phyloP scores from a whole-genome alignment of 352 stramenopile species.

The Pythium graminicola region DNA sequence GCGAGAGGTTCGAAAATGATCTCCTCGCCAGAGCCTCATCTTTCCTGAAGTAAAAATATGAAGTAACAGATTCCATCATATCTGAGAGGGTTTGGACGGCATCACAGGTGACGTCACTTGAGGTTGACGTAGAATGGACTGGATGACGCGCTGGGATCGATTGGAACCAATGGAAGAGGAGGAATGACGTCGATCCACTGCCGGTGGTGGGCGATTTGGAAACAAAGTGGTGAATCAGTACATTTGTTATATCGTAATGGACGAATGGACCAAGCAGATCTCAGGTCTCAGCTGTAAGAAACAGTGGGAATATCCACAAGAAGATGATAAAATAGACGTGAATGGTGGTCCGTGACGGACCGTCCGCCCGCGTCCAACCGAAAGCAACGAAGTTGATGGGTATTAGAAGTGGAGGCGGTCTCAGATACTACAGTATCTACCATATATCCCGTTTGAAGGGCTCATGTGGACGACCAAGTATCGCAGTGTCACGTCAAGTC shows the following conservation, averaged over 20 bases:
- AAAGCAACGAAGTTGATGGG: no score
- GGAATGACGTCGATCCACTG: background rate
- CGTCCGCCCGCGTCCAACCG: no score
- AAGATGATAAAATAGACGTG: no score
- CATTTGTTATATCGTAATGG: background rate
- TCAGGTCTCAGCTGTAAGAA: conserved; percentile 3
- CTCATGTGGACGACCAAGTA: no score
- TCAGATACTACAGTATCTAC: no score
- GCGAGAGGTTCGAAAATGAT: conserved; percentile 18
- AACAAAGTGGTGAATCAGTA: no score
- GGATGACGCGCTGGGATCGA: conserved; percentile 9
- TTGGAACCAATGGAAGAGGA: conserved; percentile 5
- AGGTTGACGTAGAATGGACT: background rate
- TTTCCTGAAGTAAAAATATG: conserved; percentile 20
- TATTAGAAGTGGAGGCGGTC: no score
- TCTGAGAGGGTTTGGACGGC: conserved; percentile 13
- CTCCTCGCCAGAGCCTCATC: conserved; percentile 15
- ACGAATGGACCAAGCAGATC: conserved; percentile 1
- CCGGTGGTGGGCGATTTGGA: background rate
- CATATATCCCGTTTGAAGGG: no score
- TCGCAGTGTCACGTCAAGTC: no score
- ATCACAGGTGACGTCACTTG: conserved; percentile 25
- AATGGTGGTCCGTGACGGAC: no score
- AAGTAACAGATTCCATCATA: conserved; percentile 21
- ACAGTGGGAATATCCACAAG: background rate